Evolutionary conservation across 192 early-diverging fungal genomes (phyloP), one percentile per base, ranked within the genome.

Genomic region (Linnemannia exigua): DNA sequence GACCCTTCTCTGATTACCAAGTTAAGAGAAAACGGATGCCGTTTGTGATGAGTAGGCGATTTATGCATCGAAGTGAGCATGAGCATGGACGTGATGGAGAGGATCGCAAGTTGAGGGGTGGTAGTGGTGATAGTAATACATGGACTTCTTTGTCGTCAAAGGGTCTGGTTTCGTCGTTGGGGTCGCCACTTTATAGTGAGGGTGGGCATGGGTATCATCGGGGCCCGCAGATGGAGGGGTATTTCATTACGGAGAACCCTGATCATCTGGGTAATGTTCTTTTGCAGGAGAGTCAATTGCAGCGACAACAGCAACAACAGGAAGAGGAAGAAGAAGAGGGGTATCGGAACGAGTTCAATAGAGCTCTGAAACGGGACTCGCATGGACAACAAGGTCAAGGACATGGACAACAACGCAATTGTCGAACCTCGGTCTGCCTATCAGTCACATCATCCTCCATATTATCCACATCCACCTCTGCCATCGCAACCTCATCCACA

Each of bases 21-120:
- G 35, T 79, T 46, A 84, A 84, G 54, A 84, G 75, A n/a, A 84
- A 79, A 36, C 46, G 72, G 36, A 72, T 79, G 19, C 83, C 83
- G 1, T 85, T 85, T 25, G 44, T 79, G 54, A 85, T 67, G 73
- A 76, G 58, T 38, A 52, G 37, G 2, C 38, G 19, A 22, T 48
- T 9, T n/a, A 5, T 0, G n/a, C n/a, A n/a, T 11, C 54, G 22
- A 11, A 28, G 11, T 25, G 54, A 28, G 25, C 9, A 44, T 9
- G 41, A 44, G 3, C 41, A 44, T 44, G 41, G 41, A 44, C 41
- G 41, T 44, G 9, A 9, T 44, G 41, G 41, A 6, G 41, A 44
- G 3, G 41, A 6, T n/a, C n/a, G n/a, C 9, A 33, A 12, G 25
- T 14, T 31, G 58, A 54, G 22, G 52, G 28, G 28, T 1, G 11